Evolutionary conservation across 2,329 filamentous ascomycete genomes (phyloP), one percentile per base, ranked within the genome.

Genomic region (Aspergillus ochraceus): DNA sequence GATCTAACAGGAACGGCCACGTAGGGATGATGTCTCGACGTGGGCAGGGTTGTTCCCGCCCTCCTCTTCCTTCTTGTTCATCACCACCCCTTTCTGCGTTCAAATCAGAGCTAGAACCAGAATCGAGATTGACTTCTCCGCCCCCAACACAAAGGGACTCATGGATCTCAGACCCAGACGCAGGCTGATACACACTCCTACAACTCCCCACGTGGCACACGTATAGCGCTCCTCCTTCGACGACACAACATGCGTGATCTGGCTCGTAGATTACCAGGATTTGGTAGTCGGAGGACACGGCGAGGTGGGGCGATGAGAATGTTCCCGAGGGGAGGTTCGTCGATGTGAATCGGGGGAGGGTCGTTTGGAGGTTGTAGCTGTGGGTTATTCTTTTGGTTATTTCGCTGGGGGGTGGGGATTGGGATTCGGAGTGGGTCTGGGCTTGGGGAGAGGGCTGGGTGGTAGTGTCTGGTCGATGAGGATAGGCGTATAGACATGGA

Each of bases 1-100:
- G 59, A 36, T 66, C 65, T 9, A 67, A 36, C 19, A 67, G 53
- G 26, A 64, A 65, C 11, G 65, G 59, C 65, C 65, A 67, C 11
- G 60, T 53, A 19, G 59, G 61, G 29, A 67, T 55, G 5, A 52
- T 58, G 26, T 58, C 59, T 17, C 29, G 51, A 10, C 46, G 42
- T 2, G 60, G 60, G 24, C 49, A 55, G 26, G 26, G 26, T 8
- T 29, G 6, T 29, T 50, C 19, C 36, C 9, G 2, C 4, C 14
- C 14, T 42, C 36, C 17, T 42, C 36, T 6, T 42, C 17, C 36
- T 42, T 8, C 36, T 42, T n/a, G 36, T 42, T 5, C 14, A 6
- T n/a, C 6, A 1, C 14, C 12, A 4, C 36, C 14, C 14, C 36
- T 12, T 2, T 39, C 14, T 17, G 5, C 3, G 2, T 17, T 22